Conservation (phyloP, 75 land plant genomes). For the Chamaecyparis obtusa region DNA sequence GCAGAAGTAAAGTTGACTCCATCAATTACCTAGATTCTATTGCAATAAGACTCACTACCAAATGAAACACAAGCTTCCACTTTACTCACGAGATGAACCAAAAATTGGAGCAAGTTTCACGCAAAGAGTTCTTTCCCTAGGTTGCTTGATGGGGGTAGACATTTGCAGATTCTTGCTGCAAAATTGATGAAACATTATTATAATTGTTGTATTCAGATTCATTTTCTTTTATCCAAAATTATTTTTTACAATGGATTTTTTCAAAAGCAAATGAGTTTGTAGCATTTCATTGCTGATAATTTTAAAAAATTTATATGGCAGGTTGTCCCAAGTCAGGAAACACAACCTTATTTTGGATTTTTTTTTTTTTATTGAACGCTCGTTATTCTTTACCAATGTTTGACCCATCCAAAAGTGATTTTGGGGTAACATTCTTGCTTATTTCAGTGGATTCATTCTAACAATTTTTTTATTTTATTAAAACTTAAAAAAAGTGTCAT, state of each 20-base stretch:
- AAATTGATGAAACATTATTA: background rate
- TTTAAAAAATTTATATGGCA: background rate
- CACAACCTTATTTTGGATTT: slow-evolving; percentile 23
- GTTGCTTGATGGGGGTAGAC: slow-evolving; percentile 34
- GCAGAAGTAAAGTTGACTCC: background rate
- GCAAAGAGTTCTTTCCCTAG: slow-evolving; percentile 37
- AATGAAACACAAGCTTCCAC: slow-evolving; percentile 25
- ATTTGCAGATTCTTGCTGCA: background rate
- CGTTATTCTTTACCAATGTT: slow-evolving; percentile 30
- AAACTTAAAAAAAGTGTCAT: background rate
- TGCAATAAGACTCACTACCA: background rate
- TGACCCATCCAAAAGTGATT: slow-evolving; percentile 24
- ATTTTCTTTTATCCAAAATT: slow-evolving; percentile 24
- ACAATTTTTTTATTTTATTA: background rate
- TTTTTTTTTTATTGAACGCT: slow-evolving; percentile 18
- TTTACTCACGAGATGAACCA: slow-evolving; percentile 26
- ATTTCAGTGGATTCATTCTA: background rate
- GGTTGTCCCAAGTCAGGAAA: slow-evolving; percentile 21
- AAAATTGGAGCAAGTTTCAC: slow-evolving; percentile 37
- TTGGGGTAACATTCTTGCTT: slow-evolving; percentile 28
- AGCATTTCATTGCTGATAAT: background rate
- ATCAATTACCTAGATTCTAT: background rate
- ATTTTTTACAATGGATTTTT: background rate
- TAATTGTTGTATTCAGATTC: slow-evolving; percentile 24
- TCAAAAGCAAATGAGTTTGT: background rate